Base-by-base conservation (phyloP, 2,329 filamentous ascomycete species). In the Chalaropsis thielavioides region DNA sequence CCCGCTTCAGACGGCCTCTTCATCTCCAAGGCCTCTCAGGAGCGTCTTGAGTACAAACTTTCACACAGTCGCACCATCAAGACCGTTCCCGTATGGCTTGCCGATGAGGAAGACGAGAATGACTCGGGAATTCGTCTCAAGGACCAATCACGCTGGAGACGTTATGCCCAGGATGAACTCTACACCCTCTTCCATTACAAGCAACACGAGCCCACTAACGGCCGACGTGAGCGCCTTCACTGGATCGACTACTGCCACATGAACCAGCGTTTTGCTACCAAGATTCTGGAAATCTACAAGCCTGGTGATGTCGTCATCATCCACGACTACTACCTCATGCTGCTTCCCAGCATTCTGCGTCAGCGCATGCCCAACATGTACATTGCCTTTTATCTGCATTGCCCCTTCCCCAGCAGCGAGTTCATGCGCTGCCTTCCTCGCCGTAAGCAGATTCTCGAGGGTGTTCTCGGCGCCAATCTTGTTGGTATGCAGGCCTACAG, bases 161-260 rank as follows among this genome's bases (percentile, higher is more conserved):
- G 88, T 49, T 97, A 94, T 74, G 90, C 92, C 17, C 91, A 96
- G 76, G 86, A 92, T 72, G 89, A 96, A 71, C 80, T 97, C 35
- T 96, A 95, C 76, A 91, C 90, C 0, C 81, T 96, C 10, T 91
- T 96, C 73, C 92, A 97, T 76, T 97, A 97, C 80, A 95, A 95
- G 76, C 90, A 94, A 72, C 89, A 95, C 72, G 90, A 92, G 73
- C 90, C 92, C 0, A 89, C 86, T 13, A 89, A 96, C 73, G 91
- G 91, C 43, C 85, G 88, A 69, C 84, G 85, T 19, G 89, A 94
- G 73, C 85, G 89, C 63, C 81, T 88, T 51, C 86, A 91, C 70
- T 97, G 92, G 92, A 85, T 88, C 31, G 91, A 97, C 76, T 97
- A 96, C 76, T 89, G 91, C 74, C 86, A 87, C 63, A 87, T 96